Percentiles rank a stretch among this genome's conserved stretches.
Evolutionary conservation across 805 yeast genomes (phyloP).

Genomic region (Myxozyma nipponensis): DNA sequence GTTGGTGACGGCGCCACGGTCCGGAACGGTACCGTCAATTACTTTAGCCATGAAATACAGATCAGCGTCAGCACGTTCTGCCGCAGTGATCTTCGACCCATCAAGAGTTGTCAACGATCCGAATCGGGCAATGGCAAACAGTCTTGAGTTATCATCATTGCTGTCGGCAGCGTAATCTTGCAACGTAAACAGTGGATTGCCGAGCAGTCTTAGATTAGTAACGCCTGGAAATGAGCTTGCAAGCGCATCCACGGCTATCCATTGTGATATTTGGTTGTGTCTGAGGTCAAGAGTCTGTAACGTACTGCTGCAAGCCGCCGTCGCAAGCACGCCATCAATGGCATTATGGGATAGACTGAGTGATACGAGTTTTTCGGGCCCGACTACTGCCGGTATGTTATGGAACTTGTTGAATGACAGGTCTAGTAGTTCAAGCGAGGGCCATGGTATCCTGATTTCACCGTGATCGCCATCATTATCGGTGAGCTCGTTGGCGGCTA

Average conservation of each 20-base stretch:
- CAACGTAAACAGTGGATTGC: conserved; percentile 47
- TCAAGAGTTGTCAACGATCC: conserved; percentile 46
- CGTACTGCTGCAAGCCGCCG: background rate
- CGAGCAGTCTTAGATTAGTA: conserved; percentile 46
- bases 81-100: conserved; percentile 49
- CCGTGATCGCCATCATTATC: background rate
- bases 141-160: conserved; percentile 32
- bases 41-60: conserved; percentile 59
- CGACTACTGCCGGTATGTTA: conserved; percentile 32
- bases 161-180: conserved; percentile 19
- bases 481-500: conserved; percentile 38
- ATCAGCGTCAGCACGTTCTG: conserved; percentile 62
- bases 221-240: conserved; percentile 43
- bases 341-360: conserved; percentile 42
- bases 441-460: conserved; percentile 19
- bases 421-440: conserved; percentile 33
- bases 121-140: conserved; percentile 47
- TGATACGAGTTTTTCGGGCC: conserved; percentile 21
- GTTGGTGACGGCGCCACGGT: conserved; percentile 22
- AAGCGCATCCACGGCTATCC: conserved; percentile 51
- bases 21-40: conserved; percentile 26
- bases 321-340: conserved; percentile 26
- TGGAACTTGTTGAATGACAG: conserved; percentile 45
- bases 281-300: conserved; percentile 48
- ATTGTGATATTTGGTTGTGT: conserved; percentile 45